Evolutionary conservation across 768 basidiomycete species (phyloP), one percentile per base, ranked within the genome.

Genomic region (Mrakia frigida): DNA sequence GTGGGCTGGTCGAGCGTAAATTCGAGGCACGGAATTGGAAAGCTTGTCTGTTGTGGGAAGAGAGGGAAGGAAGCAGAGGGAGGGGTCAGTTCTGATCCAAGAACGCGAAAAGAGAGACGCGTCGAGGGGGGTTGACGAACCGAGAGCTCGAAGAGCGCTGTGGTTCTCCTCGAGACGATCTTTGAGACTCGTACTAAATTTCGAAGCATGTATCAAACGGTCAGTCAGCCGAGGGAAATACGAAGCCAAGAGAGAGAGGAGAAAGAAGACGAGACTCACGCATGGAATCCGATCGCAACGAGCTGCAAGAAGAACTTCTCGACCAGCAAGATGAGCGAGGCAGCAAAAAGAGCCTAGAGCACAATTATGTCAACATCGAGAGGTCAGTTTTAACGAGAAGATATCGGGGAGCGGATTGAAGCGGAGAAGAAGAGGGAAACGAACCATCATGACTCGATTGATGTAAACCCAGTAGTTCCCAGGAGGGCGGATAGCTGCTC

Each of bases 101-200:
- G 43, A 6, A 46, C 2, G 10, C 63, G 33, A 31, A 13, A 16
- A 41, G 16, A 53, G 46, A 3, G 41, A 37, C 39, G 41, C 37
- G 28, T 28, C 35, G 43, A 70, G 18, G 46, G 23, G 13, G 52
- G 85, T 0, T 84, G 84, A 9, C 81, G 87, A 6, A 88, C 92
- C 91, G 31, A 92, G 85, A 2, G 89, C 90, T 79, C 87, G 88
- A 41, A 92, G 84, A 13, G 89, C 91, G 52, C 90, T 83, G 43
- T 86, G 86, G 79, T 92, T 92, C 82, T 91, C 90, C 11, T 85
- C 84, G 23, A 92, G 83, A 52, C 91, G 89, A 74, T 92, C 91
- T 74, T 74, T 37, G n/a, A 76, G 60, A 21, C 46, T 53, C 39
- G 53, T 78, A 23, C 70, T 50, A 14, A 9, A 16, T 10, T 9